Base-by-base conservation (phyloP, 192 early-diverging fungal species). In the Umbelopsis sp. region DNA sequence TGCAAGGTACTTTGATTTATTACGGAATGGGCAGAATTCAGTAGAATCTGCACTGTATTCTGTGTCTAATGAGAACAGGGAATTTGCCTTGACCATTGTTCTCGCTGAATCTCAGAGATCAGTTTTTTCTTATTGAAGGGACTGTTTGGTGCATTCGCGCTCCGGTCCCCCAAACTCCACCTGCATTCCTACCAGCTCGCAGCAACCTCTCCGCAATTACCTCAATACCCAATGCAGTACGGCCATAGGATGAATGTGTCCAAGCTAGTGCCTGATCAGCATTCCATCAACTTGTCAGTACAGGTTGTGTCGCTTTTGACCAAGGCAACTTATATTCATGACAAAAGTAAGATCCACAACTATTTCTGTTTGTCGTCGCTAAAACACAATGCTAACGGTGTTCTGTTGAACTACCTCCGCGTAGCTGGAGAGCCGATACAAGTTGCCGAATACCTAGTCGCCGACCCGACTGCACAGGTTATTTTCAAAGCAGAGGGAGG, bases 31-130 rank as follows among this genome's bases (percentile, higher is more conserved):
- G 72, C 79, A 88, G 66, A 92, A 93, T 84, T 93, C 91, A 0
- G 88, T 77, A 8, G 88, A 87, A 79, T 92, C 92, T 2, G 92
- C 87, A 65, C 89, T 89, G 71, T 88, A 91, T 20, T 84, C 81
- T 10, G 89, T 86, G 66, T 90, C 89, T 71, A 89, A 79, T 11
- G 86, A 87, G 14, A 73, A 77, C 17, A 91, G 62, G 1, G 85
- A 86, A 2, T 41, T 25, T 2, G 80, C 78, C 16, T 72, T 66
- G 4, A 20, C 25, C 56, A 62, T 62, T 21, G 17, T 4, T 49
- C 38, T 0, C 12, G 38, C 12, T 41, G 38, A 41, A 41, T 1
- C 38, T 41, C 38, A 11, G 7, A 11, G 38, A 11, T 41, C 38
- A 3, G 24, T 20, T 32, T 62, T 62, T 62, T 56, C 24, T 25